phyloP scores from a whole-genome alignment of 495 filamentous ascomycete genomes.

The Pyronema omphalodes region DNA sequence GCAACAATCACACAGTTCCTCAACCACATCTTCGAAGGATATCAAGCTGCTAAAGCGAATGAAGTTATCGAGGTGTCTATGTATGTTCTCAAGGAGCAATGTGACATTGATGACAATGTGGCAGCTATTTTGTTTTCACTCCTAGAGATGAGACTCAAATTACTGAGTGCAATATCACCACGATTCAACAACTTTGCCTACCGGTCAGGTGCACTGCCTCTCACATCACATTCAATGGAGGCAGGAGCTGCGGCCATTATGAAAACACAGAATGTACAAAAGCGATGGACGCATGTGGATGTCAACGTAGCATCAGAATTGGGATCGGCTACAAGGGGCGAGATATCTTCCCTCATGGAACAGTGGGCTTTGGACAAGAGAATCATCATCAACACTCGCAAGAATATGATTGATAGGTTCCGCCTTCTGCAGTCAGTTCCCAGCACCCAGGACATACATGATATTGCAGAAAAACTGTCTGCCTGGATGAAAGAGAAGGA shows the following conservation, averaged over 20 bases:
- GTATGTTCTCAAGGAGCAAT: constrained; percentile 27
- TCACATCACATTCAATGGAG: constrained; percentile 3
- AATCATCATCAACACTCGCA: constrained; percentile 30
- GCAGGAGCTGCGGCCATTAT: constrained; percentile 27
- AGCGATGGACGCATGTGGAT: constrained; percentile 29
- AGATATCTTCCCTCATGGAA: constrained; percentile 34
- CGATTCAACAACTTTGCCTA: constrained; percentile 37
- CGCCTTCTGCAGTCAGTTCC: constrained; percentile 32
- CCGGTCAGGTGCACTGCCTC: constrained; percentile 22
- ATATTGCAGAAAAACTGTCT: not conserved
- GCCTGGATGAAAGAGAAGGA: too few species aligned
- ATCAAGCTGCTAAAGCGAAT: constrained; percentile 21
- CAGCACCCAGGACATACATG: constrained; percentile 3
- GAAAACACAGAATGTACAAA: constrained; percentile 17
- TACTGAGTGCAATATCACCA: constrained; percentile 37
- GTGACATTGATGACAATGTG: constrained; percentile 31
- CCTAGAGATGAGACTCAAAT: constrained; percentile 35
- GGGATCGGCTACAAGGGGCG: constrained; percentile 25
- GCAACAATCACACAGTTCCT: constrained; percentile 30
- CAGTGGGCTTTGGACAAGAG: constrained; percentile 26
- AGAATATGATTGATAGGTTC: constrained; percentile 33
- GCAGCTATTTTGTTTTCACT: constrained; percentile 33
- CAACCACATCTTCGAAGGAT: constrained; percentile 28
- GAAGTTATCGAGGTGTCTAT: constrained; percentile 31
- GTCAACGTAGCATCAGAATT: constrained; percentile 24